Conservation (phyloP, 306 rosid species). For the Hippophae tibetana region DNA sequence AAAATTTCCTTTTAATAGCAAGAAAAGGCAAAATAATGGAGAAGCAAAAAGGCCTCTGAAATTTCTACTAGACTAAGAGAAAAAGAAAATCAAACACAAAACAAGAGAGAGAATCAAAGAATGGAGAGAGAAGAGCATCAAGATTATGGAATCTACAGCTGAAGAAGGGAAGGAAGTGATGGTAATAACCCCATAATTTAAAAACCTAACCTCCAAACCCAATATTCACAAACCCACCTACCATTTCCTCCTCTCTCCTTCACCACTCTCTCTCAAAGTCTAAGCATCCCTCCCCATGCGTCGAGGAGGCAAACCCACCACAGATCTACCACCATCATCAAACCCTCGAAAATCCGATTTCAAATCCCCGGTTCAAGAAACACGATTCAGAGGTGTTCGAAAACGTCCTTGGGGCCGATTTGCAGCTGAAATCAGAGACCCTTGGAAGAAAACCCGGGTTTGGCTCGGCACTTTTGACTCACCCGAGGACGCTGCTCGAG, state of each 20-base stretch:
- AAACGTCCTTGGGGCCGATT: conserved; percentile 93
- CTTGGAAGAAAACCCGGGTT: conserved; percentile 72
- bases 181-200: too few relatives aligned
- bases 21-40: too few relatives aligned
- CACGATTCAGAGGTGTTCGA: conserved; percentile 68
- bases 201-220: too few relatives aligned
- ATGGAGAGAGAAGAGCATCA: too few relatives aligned
- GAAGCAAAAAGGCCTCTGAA: too few relatives aligned
- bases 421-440: conserved; percentile 94
- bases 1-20: too few relatives aligned
- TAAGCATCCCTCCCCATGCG: conserved; percentile 35
- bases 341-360: background rate
- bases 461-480: conserved; percentile 91
- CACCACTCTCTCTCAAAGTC: background rate
- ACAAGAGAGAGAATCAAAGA: too few relatives aligned
- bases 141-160: too few relatives aligned
- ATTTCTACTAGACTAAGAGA: too few relatives aligned
- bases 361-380: conserved; percentile 26
- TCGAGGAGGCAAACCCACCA: conserved; percentile 36
- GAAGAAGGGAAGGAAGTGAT: too few relatives aligned
- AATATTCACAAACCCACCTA: too few relatives aligned
- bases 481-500: conserved; percentile 75
- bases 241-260: background rate
- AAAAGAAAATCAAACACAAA: too few relatives aligned
- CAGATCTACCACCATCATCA: conserved; percentile 21